These are phyloP conservation scores for Quercus lobata DNA, from an alignment of 331 rosid genomes.

Conservation along the genomic window DNA sequence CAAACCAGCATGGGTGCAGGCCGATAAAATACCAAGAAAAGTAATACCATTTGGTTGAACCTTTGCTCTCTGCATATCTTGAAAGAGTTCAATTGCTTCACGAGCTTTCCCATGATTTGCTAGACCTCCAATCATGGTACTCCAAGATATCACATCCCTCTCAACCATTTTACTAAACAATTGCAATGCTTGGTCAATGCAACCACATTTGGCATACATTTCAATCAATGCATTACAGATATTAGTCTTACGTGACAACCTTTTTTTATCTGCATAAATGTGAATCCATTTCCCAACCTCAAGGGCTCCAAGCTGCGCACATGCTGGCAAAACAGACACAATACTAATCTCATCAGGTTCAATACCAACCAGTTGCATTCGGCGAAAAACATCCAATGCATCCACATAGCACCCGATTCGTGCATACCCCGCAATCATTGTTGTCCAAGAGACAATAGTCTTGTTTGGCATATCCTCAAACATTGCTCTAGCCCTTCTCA, in stretches of 20 bases:
- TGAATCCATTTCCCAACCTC: conserved; percentile 88
- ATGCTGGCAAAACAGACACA: conserved; percentile 61
- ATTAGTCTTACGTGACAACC: conserved; percentile 24
- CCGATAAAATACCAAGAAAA: conserved; percentile 61
- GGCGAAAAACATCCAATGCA: conserved; percentile 53
- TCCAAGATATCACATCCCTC: conserved; percentile 81
- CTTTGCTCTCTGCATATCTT: conserved; percentile 38
- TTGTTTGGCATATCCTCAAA: conserved; percentile 62
- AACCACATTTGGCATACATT: conserved; percentile 73
- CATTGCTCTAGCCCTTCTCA: conserved; percentile 49
- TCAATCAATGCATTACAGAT: conserved; percentile 67
- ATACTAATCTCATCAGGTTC: conserved; percentile 72
- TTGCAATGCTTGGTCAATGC: conserved; percentile 49
- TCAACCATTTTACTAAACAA: conserved; percentile 47
- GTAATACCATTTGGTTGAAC: conserved; percentile 62
- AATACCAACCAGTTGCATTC: conserved; percentile 62
- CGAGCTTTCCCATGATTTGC: conserved; percentile 63
- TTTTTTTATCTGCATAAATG: conserved; percentile 40
- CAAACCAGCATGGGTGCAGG: conserved; percentile 69
- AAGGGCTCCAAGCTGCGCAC: conserved; percentile 76
- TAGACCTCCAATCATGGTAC: conserved; percentile 62
- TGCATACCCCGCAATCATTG: conserved; percentile 58
- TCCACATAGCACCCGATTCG: conserved; percentile 40
- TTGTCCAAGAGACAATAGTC: conserved; percentile 72
- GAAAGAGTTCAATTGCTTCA: conserved; percentile 54